Percentiles rank a stretch among this genome's conserved stretches.
Evolutionary conservation across 306 rosid species (phyloP).

Genomic region (Oxytropis ochrocephala): DNA sequence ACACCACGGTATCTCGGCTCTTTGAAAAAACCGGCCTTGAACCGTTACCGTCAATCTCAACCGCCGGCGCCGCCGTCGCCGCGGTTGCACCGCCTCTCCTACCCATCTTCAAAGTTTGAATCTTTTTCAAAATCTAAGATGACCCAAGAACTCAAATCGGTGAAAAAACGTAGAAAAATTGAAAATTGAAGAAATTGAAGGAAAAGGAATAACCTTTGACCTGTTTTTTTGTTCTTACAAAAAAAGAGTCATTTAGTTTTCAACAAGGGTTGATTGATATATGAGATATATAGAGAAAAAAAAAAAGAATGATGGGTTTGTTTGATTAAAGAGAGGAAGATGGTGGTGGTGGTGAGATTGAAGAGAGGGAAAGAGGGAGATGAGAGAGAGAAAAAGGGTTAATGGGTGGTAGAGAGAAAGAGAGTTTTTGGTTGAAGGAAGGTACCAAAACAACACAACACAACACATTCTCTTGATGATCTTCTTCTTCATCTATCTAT

Average conservation of each 20-base stretch:
- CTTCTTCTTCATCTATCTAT: constrained; percentile 3
- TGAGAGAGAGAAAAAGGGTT: neutral
- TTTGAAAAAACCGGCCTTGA: constrained; percentile 21
- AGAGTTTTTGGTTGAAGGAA: constrained; percentile 28
- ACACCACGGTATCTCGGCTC: constrained; percentile 69
- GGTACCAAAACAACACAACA: constrained; percentile 14
- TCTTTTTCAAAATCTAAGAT: constrained; percentile 10
- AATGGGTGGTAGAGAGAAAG: constrained; percentile 26
- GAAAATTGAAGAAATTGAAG: neutral
- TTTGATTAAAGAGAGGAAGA: neutral
- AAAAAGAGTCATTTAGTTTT: neutral
- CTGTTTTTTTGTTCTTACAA: neutral
- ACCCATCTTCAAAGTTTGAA: constrained; percentile 23
- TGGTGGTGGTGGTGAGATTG: neutral
- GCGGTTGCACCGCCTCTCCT: constrained; percentile 11
- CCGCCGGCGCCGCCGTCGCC: constrained; percentile 7
- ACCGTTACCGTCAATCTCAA: neutral
- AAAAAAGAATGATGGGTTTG: neutral
- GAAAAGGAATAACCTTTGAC: neutral
- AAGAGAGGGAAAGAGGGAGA: neutral
- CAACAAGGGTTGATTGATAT: neutral
- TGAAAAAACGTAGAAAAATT: neutral
- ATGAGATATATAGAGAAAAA: neutral
- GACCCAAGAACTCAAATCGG: neutral
- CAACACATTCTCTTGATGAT: neutral